These are phyloP conservation scores for Arthonia radiata DNA, from an alignment of 495 filamentous ascomycete genomes.

Conservation along the genomic window DNA sequence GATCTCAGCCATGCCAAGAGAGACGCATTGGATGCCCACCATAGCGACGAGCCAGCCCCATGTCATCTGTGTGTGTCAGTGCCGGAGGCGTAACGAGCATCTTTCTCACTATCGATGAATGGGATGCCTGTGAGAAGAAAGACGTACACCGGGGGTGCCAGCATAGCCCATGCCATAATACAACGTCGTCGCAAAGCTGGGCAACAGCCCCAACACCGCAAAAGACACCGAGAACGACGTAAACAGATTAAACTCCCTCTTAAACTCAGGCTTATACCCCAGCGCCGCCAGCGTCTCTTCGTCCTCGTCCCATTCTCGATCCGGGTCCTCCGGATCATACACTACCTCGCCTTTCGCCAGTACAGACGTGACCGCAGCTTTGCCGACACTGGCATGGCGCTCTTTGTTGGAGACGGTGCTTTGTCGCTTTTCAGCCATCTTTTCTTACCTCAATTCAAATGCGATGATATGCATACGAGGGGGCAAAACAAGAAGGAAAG, in stretches of 20 bases:
- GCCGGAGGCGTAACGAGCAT: background rate
- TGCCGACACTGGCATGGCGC: constrained; percentile 11
- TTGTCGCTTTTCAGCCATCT: too few species aligned
- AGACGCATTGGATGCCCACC: constrained; percentile 49
- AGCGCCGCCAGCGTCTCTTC: constrained; percentile 45
- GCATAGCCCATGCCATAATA: constrained; percentile 68
- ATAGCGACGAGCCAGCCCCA: constrained; percentile 65
- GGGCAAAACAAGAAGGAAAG: too few species aligned
- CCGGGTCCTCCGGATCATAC: constrained; percentile 12
- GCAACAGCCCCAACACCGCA: constrained; percentile 47
- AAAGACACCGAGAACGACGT: constrained; percentile 61
- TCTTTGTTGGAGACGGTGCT: too few species aligned
- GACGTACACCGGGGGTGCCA: constrained; percentile 28
- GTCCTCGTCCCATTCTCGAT: constrained; percentile 27
- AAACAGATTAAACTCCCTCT: constrained; percentile 62
- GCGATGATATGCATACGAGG: too few species aligned
- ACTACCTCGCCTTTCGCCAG: constrained; percentile 40
- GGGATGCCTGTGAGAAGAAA: background rate
- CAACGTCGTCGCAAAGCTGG: constrained; percentile 50
- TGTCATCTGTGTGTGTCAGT: constrained; percentile 31
- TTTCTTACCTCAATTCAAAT: too few species aligned
- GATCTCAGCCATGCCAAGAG: constrained; percentile 40
- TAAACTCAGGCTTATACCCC: constrained; percentile 63
- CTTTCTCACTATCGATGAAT: too few species aligned
- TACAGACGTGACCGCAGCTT: constrained; percentile 41